Base-by-base conservation (phyloP, 768 basidiomycete genomes). In the Gymnopilus dilepis region DNA sequence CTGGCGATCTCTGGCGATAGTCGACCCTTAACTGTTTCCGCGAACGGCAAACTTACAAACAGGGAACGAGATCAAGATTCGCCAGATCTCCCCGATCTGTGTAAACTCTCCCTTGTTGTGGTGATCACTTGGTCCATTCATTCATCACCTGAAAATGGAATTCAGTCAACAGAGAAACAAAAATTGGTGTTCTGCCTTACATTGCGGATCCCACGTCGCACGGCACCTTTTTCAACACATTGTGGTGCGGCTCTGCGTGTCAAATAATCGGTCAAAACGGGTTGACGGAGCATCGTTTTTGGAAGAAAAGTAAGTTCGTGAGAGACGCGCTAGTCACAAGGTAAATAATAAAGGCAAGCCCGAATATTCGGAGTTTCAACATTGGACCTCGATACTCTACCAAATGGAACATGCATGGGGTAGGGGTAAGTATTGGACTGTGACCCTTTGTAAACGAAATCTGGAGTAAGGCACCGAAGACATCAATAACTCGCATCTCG, bases 141-240 rank as follows among this genome's bases (percentile, higher is more conserved):
- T 66, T 65, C 37, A 34, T 50, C 47, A 31, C n/a, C 47, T 50
- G 47, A n/a, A 50, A 50, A 50, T 50, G 47, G 47, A 30, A 50
- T 50, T 50, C 47, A 15, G 26, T 50, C 47, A 50, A 50, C 47
- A 50, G 47, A 50, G 17, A 30, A 17, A 31, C 28, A 50, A 50
- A 47, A 47, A 47, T 47, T 47, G 28, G 45, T 37, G 22, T 37
- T 40, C 40, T 34, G 56, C 61, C 30, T 37, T 52, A 62, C 65
- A 62, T 68, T 66, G 68, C 53, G 59, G 62, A 67, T 73, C 73
- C 65, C 75, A 76, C 71, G 74, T 70, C 69, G 65, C 53, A 60
- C 56, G 56, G 61, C 52, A 64, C 62, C 64, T 67, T 66, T 63
- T 61, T 68, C 57, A 59, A 65, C 59, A 58, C 50, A 42, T 64